phyloP scores from a whole-genome alignment of 768 basidiomycete genomes.

The Psilocybe sp. region DNA sequence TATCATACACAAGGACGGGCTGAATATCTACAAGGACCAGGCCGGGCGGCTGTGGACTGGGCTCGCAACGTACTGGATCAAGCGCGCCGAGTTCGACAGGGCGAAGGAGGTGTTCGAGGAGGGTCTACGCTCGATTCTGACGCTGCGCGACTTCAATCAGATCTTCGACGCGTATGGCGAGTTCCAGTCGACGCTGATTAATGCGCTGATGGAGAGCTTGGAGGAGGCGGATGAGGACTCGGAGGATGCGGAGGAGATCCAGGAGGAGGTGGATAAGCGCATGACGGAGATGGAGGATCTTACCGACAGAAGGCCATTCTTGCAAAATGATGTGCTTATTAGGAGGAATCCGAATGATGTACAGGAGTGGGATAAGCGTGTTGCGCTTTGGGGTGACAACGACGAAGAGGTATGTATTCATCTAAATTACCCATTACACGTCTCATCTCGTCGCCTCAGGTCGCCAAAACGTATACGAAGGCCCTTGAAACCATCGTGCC shows the following conservation, averaged over 20 bases:
- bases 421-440: background rate
- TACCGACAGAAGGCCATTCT: conserved; percentile 93
- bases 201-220: conserved; percentile 83
- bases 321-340: conserved; percentile 92
- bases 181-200: conserved; percentile 87
- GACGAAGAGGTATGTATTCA: conserved; percentile 73
- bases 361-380: conserved; percentile 98
- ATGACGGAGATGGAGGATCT: conserved; percentile 94
- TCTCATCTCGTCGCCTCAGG: conserved; percentile 39
- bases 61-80: conserved; percentile 97
- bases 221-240: conserved; percentile 81
- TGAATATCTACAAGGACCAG: conserved; percentile 92
- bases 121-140: conserved; percentile 81
- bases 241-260: conserved; percentile 72
- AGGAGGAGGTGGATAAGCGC: conserved; percentile 78
- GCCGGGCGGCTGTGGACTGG: conserved; percentile 96
- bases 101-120: conserved; percentile 86
- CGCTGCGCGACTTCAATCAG: conserved; percentile 95
- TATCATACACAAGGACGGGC: conserved; percentile 83
- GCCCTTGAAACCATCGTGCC: conserved; percentile 88
- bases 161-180: conserved; percentile 97
- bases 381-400: conserved; percentile 89
- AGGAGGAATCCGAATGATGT: conserved; percentile 96
- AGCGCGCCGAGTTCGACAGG: conserved; percentile 91
- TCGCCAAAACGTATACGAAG: conserved; percentile 89